Base-by-base conservation (phyloP, 192 early-diverging fungal species). In the Coemansia sp. region DNA sequence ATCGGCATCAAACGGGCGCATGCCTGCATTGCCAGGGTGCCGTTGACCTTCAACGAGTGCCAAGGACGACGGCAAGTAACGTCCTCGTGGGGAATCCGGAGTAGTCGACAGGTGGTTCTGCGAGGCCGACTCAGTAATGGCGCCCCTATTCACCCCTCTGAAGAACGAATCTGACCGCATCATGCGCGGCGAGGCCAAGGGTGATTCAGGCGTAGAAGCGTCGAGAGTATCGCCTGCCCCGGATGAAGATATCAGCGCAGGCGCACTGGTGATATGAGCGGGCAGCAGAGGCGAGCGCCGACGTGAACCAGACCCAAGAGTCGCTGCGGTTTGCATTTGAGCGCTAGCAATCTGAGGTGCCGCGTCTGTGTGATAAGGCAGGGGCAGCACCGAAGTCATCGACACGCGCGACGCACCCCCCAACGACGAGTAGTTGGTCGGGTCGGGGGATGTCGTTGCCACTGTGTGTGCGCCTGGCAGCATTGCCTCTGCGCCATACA, bases 371-470 rank as follows among this genome's bases (percentile, higher is more conserved):
- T 35, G 58, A 59, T 9, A 20, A 13, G 56, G 0, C n/a, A 65
- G 59, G 27, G 66, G 52, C 56, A 63, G 32, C 58, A 22, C 58
- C 22, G 58, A 59, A 24, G 58, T 22, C 58, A 69, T 12, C 49
- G 60, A 39, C 16, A 24, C 38, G 7, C 49, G 67, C 44, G 67
- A 55, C 4, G 44, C 60, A 24, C 29, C 47, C 34, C 9, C 49
- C 27, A 62, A 27, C 35, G 67, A 41, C 32, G 61, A 29, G 53
- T 63, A 70, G 40, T 39, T 61, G 38, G 45, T 58, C 22, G 68
- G 68, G 35, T 75, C 60, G 38, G 78, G 78, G 3, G 78, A 80
- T 6, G 78, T 80, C 8, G 78, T 80, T 1, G 78, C 78, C 10
- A 80, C 58, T 1, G 73, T 80, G 37, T 75, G 78, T 1, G 78